phyloP scores from a whole-genome alignment of 805 yeast species.

The Kodamaea neixiangensis region DNA sequence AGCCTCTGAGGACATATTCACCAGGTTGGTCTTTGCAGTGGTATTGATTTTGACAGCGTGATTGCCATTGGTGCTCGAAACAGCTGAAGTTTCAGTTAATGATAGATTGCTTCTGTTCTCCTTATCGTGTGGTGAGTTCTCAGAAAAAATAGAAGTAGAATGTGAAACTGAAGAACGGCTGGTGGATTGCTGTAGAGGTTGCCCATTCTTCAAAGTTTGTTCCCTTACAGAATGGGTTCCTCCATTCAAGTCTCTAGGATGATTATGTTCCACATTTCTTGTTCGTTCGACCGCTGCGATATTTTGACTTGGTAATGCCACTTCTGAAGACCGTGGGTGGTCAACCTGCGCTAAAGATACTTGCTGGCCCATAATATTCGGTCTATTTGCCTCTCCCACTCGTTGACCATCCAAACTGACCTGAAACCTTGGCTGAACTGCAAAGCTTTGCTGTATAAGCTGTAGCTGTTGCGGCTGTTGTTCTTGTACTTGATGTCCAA shows the following conservation, averaged over 20 bases:
- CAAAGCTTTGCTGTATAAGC: neutral
- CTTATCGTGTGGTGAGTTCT: neutral
- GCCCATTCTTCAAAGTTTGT: neutral
- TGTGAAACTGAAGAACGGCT: neutral
- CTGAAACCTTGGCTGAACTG: no score
- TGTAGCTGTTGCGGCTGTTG: neutral
- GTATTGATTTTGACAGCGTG: neutral
- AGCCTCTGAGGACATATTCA: neutral
- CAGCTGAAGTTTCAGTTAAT: neutral
- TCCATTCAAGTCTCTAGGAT: no score
- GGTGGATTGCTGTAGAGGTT: neutral
- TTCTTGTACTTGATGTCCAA: no score
- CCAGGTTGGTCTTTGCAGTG: neutral
- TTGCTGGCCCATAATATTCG: no score
- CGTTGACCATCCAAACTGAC: no score
- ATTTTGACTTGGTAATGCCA: no score
- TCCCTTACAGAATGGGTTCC: neutral
- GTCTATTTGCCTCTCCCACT: no score
- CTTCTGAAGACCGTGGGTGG: no score
- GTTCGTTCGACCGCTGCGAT: no score
- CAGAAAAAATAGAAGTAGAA: neutral
- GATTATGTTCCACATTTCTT: no score
- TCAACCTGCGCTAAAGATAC: no score
- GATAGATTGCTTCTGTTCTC: neutral
- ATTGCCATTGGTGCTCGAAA: neutral